These are phyloP conservation scores for Aspergillus tubingensis DNA, from an alignment of 2,329 filamentous ascomycete genomes.

Conservation along the genomic window DNA sequence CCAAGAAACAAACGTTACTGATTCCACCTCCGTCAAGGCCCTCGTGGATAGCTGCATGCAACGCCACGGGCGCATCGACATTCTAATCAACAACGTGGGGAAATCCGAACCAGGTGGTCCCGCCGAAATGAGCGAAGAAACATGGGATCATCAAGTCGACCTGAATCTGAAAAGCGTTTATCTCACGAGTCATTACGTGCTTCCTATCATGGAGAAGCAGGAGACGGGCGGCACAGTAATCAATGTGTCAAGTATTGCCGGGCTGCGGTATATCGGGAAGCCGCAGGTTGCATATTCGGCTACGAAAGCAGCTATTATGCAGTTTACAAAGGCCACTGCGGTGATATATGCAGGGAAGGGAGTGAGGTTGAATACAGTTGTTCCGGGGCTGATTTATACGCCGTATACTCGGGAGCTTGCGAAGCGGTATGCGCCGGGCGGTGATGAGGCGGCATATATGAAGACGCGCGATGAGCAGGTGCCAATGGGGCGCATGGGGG, in stretches of 20 bases:
- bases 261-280: constrained; percentile 55
- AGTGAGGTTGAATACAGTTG: constrained; percentile 55
- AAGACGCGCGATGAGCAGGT: constrained; percentile 25
- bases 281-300: constrained; percentile 58
- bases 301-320: constrained; percentile 54
- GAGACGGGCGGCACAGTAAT: constrained; percentile 45
- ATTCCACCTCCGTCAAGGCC: constrained; percentile 52
- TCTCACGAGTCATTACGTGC: constrained; percentile 49
- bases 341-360: constrained; percentile 44
- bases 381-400: constrained; percentile 60
- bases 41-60: constrained; percentile 56
- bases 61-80: constrained; percentile 59
- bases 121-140: constrained; percentile 50
- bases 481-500: constrained; percentile 37
- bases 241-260: constrained; percentile 55
- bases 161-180: constrained; percentile 61
- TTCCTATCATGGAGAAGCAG: constrained; percentile 29
- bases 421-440: constrained; percentile 46
- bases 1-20: constrained; percentile 55
- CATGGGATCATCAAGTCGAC: constrained; percentile 57
- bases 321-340: constrained; percentile 53
- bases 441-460: constrained; percentile 47
- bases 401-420: constrained; percentile 52
- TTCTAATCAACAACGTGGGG: constrained; percentile 64
- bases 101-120: constrained; percentile 56